Base-by-base conservation (phyloP, 768 basidiomycete genomes). In the Hericium rajendrae region DNA sequence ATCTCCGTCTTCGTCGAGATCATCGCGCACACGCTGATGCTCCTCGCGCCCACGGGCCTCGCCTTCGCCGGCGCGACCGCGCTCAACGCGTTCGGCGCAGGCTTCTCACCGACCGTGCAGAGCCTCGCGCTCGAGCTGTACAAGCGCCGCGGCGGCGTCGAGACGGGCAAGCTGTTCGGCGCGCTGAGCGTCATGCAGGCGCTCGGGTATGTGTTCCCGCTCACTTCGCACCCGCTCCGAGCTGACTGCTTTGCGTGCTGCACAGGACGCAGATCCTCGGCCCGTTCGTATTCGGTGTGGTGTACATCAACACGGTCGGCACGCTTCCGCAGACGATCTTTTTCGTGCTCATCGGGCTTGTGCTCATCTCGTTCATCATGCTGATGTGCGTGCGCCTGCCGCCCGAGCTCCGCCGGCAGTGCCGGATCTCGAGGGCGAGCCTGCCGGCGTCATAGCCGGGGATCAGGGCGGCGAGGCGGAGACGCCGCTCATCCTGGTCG, bases 81-180 rank as follows among this genome's bases (percentile, higher is more conserved):
- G 11, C 56, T 57, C 13, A 24, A n/a, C 8, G 24, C 56, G 9
- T 15, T 57, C 10, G 48, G 37, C 26, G 9, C 56, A 13, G 56
- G 56, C 38, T 57, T 51, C 56, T 41, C 50, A 37, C 56, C 56
- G 20, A 57, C 56, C 6, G 24, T 41, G 6, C 48, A 57, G 20
- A 51, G 49, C 56, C 38, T 57, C 24, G 56, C 49, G 38, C 38
- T 57, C 26, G 56, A 57, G 49, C 49, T 57, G 15, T 57, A 51
- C 56, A 38, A 13, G 37, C 56, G 48, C 20, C 32, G 39, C 18
- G 56, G 49, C 13, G 49, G 56, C 18, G 20, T 37, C 15, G 56
- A 57, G 50, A 20, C 56, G 11, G 56, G 56, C 8, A 38, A 51
- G 50, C 50, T 57, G 10, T 57, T 57, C 22, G 56, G 56, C 20